phyloP scores from a whole-genome alignment of 306 rosid genomes.

The Quercus gilva region DNA sequence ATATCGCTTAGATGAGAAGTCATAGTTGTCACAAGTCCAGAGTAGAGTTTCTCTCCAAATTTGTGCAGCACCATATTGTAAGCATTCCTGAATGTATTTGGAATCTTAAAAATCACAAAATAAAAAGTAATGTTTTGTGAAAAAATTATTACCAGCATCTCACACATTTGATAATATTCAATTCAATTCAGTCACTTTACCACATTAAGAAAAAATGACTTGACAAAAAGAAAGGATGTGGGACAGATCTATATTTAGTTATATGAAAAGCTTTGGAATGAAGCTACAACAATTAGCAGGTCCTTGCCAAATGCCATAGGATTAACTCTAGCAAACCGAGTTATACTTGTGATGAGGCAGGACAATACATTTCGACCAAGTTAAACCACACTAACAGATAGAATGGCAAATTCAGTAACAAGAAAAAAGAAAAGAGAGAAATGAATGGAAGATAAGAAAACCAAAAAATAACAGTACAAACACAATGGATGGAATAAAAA shows the following conservation, averaged over 20 bases:
- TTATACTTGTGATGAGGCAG: background rate
- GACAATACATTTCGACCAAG: too few species aligned
- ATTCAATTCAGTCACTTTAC: too few species aligned
- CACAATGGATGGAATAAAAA: too few species aligned
- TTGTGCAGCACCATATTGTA: conserved; percentile 59
- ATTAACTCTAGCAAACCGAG: background rate
- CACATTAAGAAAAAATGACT: too few species aligned
- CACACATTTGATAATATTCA: too few species aligned
- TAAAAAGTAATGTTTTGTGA: background rate
- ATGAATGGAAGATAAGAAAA: too few species aligned
- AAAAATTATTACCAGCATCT: background rate
- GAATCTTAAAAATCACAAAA: conserved; percentile 20
- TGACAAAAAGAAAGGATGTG: too few species aligned
- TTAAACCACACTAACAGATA: too few species aligned
- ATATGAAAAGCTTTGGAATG: background rate
- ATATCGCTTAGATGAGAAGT: conserved; percentile 43
- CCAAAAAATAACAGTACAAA: too few species aligned
- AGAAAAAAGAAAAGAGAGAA: too few species aligned
- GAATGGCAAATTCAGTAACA: too few species aligned
- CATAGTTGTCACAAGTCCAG: conserved; percentile 48
- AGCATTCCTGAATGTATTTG: conserved; percentile 43
- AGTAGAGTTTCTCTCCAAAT: conserved; percentile 55
- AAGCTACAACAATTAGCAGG: background rate
- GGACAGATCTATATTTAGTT: too few species aligned
- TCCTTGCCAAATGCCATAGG: background rate